A percentile compares a stretch with the other conserved stretches of the same genome.
These are phyloP conservation scores for Cyberlindnera japonica DNA, from an alignment of 805 yeast species.

Conservation along the genomic window DNA sequence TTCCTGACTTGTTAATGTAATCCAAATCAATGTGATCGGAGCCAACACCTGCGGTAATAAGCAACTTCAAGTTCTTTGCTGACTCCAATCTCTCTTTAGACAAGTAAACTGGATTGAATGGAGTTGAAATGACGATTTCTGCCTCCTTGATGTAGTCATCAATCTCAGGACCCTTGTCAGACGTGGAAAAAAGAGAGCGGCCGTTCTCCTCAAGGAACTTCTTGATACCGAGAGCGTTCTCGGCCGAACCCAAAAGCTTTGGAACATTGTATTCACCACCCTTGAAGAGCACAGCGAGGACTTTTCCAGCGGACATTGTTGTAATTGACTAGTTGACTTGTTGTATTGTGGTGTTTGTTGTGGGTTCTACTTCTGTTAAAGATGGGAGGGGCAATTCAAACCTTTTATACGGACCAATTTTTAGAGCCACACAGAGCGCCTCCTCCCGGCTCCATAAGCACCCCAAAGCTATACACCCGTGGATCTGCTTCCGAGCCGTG, in stretches of 20 bases:
- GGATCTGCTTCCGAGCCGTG: neutral
- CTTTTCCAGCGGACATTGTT: slow-evolving; percentile 19
- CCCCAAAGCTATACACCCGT: neutral
- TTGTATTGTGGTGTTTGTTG: neutral
- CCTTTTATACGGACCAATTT: neutral
- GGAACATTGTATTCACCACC: slow-evolving; percentile 33
- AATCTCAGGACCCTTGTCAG: slow-evolving; percentile 63
- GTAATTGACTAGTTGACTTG: too few species aligned
- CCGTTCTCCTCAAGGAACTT: slow-evolving; percentile 63
- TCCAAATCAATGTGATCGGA: slow-evolving; percentile 75
- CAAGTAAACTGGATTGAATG: slow-evolving; percentile 79
- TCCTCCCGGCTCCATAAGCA: too few species aligned
- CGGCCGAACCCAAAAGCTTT: slow-evolving; percentile 63
- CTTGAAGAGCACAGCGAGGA: slow-evolving; percentile 29
- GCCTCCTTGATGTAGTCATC: slow-evolving; percentile 69
- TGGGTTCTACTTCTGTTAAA: too few species aligned
- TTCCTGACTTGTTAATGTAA: slow-evolving; percentile 55
- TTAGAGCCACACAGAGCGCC: too few species aligned
- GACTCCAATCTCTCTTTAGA: slow-evolving; percentile 60
- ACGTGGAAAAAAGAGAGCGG: slow-evolving; percentile 61
- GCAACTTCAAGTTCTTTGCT: slow-evolving; percentile 67
- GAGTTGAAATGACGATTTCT: slow-evolving; percentile 75
- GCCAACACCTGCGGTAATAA: slow-evolving; percentile 82
- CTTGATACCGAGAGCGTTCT: slow-evolving; percentile 71
- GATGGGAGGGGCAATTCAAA: neutral